Percentiles rank a stretch among this genome's conserved stretches.
These are phyloP conservation scores for Daphne laureola DNA, from an alignment of 441 rosid genomes.

Conservation along the genomic window DNA sequence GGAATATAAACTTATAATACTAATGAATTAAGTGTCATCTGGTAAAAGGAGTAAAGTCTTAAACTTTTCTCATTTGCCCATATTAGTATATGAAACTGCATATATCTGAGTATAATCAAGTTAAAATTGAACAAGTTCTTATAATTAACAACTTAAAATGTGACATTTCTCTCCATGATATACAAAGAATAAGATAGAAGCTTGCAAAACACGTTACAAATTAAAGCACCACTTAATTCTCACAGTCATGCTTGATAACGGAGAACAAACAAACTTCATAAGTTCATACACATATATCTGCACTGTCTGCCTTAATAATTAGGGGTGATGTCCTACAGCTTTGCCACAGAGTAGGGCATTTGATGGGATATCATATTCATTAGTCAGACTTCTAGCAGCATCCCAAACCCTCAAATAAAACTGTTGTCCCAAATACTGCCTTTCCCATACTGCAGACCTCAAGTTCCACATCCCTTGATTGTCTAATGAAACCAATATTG, in stretches of 20 bases:
- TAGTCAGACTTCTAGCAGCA: slow-evolving; percentile 45
- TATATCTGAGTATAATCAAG: no score
- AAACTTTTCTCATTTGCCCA: no score
- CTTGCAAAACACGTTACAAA: neutral
- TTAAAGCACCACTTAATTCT: slow-evolving; percentile 6
- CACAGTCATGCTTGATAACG: slow-evolving; percentile 27
- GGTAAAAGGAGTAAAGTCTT: no score
- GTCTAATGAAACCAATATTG: slow-evolving; percentile 70
- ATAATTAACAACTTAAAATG: no score
- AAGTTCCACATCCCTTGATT: slow-evolving; percentile 95
- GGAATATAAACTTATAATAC: no score
- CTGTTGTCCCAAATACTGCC: slow-evolving; percentile 77
- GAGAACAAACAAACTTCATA: slow-evolving; percentile 1
- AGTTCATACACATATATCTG: neutral
- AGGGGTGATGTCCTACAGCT: slow-evolving; percentile 49
- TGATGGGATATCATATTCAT: slow-evolving; percentile 67
- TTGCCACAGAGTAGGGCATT: slow-evolving; percentile 77
- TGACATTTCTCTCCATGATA: slow-evolving; percentile 2
- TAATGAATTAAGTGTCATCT: no score
- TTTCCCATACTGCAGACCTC: slow-evolving; percentile 82
- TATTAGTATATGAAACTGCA: no score
- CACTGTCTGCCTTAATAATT: slow-evolving; percentile 6
- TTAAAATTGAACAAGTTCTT: no score
- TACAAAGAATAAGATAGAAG: slow-evolving; percentile 9
- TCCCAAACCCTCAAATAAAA: slow-evolving; percentile 74